A percentile compares a stretch with the other conserved stretches of the same genome.
phyloP scores from a whole-genome alignment of 164 flowering plant genomes.

The Dillenia suffruticosa region DNA sequence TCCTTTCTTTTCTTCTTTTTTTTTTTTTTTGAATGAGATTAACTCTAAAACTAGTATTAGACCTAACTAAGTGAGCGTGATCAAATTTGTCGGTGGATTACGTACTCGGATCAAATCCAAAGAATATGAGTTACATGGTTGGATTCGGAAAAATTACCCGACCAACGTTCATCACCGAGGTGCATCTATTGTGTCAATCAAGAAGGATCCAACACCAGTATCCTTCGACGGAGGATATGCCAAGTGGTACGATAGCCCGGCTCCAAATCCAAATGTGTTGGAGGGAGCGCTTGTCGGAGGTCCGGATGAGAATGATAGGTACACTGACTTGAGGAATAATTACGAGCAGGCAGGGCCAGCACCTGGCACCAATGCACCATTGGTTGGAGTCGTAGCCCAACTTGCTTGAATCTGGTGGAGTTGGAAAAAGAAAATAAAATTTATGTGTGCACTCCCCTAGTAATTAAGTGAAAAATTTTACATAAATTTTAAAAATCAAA shows the following conservation, averaged over 20 bases:
- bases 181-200: constrained; percentile 59
- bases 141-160: constrained; percentile 52
- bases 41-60: not conserved
- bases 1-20: not conserved
- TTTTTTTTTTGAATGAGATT: not conserved
- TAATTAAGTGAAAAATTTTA: no score
- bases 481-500: no score
- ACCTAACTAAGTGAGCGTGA: not conserved
- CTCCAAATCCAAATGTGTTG: constrained; percentile 54
- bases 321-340: constrained; percentile 31
- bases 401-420: no score
- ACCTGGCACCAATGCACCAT: constrained; percentile 36
- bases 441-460: no score
- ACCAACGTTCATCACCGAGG: constrained; percentile 54
- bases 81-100: constrained; percentile 37
- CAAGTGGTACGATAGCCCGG: constrained; percentile 34
- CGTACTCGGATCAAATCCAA: constrained; percentile 55
- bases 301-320: constrained; percentile 45
- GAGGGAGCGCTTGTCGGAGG: constrained; percentile 61
- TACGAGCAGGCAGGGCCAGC: constrained; percentile 45
- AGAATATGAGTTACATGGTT: constrained; percentile 56
- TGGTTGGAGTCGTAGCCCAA: no score
- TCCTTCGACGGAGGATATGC: constrained; percentile 44
- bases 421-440: no score
- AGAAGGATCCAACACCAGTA: constrained; percentile 23